Evolutionary conservation across 208 protist species (phyloP), one percentile per base, ranked within the genome.

Genomic region (Jaenimonas drosophilae): DNA sequence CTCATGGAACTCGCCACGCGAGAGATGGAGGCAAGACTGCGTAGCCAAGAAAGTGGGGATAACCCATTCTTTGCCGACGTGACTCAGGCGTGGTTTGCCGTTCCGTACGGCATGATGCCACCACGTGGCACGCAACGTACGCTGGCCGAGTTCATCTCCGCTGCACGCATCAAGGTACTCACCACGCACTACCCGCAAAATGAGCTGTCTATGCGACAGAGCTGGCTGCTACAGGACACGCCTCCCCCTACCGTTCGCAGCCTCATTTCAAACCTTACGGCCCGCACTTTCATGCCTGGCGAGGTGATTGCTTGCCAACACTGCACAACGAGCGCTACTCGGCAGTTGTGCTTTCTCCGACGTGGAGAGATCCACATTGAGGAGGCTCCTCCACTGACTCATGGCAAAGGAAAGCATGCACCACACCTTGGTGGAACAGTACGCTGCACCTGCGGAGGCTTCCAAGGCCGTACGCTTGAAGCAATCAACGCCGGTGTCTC

Each of bases 201-300:
- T 45, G 83, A 88, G 58, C 45, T 85, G 29, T 50, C 84, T 21
- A 73, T 88, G 72, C 71, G 83, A 47, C 83, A 91, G 66, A 91
- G 83, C 57, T 91, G 83, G 83, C 65, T 91, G 43, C 62, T 91
- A 36, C 83, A 91, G 58, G 83, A 91, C 50, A 77, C 76, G 11
- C 76, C 83, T 11, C 57, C 72, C 16, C 54, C 63, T 34, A 88
- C 77, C 6, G 76, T 91, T 27, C 74, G 74, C 27, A 67, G 47
- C 34, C 60, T 91, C 49, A 80, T 88, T n/a, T 59, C 75, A 12
- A 64, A 78, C 25, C 37, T 91, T 14, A 62, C 64, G 17, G 70
- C 83, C 14, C 77, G 50, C 41, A 81, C 67, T 12, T 88, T 70
- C 63, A 64, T 76, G 53, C 83, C 83, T 20, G 76, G 78, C 1